Evolutionary conservation across 164 flowering plant species (phyloP), one percentile per base, ranked within the genome.

Genomic region (Paratinospora sagittata): DNA sequence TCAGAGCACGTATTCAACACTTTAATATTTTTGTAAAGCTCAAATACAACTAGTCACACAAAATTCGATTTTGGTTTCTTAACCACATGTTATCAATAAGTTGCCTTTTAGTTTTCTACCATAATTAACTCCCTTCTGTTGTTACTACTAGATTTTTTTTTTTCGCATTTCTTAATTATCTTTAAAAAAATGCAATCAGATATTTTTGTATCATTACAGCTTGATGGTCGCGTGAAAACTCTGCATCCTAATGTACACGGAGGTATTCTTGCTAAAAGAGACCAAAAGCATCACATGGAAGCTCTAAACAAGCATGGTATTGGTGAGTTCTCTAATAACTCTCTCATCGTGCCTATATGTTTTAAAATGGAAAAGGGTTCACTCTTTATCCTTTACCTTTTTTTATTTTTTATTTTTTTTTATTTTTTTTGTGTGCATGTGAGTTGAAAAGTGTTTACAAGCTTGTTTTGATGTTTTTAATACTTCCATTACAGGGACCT

Each of bases 221-320:
- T 96, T 79, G 98, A 96, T 84, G 99, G 99, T 24, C 97, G 98
- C 77, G 98, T 96, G 13, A 93, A 96, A 85, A 93, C 98, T 43
- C 81, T 96, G 41, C 99, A 96, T 81, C 99, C 99, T 65, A 77
- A 69, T 49, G 79, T 96, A 71, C 98, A 96, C 85, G 99, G 98
- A 11, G 98, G 99, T 62, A 96, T 96, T 79, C 97, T 96, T 75
- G 99, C 99, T 77, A 85, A 89, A 85, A 86, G 99, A 81, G 99
- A 96, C 72, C 84, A 82, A 74, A 79, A 77, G 55, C 89, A 84
- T 82, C 97, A 93, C 80, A 85, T 89, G 87, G 99, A 93, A 81
- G 92, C 99, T 76, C 90, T 96, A 39, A 75, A 77, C 61, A 75
- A 85, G 71, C 97, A 93, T 82, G 92, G 89, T 80, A 93, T 96